Base-by-base conservation (phyloP, 208 protist genomes). In the Porcisia hertigi region DNA sequence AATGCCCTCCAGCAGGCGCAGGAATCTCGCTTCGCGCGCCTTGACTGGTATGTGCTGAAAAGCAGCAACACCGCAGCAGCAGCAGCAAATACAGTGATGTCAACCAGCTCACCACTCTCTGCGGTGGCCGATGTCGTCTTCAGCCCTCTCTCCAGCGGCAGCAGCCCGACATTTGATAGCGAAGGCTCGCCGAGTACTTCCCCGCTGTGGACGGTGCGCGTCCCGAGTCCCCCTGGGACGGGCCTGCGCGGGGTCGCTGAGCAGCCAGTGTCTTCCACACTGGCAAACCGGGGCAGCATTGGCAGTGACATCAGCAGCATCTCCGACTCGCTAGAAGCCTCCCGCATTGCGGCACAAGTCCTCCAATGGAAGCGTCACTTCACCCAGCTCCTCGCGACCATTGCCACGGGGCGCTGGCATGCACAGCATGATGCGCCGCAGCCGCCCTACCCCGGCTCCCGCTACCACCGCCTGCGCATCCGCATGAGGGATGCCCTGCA, bases 361-460 rank as follows among this genome's bases (percentile, higher is more conserved):
- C 60, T 82, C 11, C 66, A 66, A 12, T 82, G 78, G 78, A 75
- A 74, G 58, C 69, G 73, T 34, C 72, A 78, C 73, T 82, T 82
- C 65, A 58, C 67, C 12, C 59, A 82, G 41, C 78, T 82, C n/a
- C 78, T 82, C 69, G 69, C 78, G 25, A 82, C 78, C 39, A 71
- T 82, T 59, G 78, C 78, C 18, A 82, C 78, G 1, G 78, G 78
- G 12, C 78, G 69, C 18, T 82, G 78, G 78, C 78, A 82, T 59
- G 73, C 78, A 11, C 66, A 60, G 49, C 16, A 52, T 3, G 45
- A 66, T 55, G 58, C 58, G n/a, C 55, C 25, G 12, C 60, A 71
- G 49, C n/a, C 73, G 9, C 52, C 39, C 3, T 75, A 82, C 30
- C 78, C 78, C 7, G 70, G 78, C 73, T 77, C 78, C 3, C 58